phyloP scores from a whole-genome alignment of 163 green algal species.

The Chloroidium sp. region DNA sequence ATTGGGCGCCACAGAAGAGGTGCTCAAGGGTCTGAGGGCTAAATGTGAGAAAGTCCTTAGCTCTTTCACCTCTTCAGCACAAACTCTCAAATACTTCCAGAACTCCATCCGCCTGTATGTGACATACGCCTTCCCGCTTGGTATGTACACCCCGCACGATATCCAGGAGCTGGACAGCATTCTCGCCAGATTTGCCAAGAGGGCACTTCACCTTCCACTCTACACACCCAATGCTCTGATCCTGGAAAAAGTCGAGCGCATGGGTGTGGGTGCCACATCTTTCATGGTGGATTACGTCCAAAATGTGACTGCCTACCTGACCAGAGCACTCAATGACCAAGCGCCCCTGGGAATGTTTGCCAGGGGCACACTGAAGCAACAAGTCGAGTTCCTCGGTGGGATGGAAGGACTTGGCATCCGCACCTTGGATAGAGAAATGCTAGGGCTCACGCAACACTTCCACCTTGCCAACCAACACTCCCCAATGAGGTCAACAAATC shows the following conservation, averaged over 20 bases:
- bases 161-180: conserved; percentile 11
- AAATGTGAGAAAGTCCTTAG: neutral
- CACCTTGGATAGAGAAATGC: neutral
- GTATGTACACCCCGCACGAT: conserved; percentile 12
- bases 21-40: neutral
- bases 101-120: conserved; percentile 9
- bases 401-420: neutral
- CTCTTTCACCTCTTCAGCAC: neutral
- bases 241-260: neutral
- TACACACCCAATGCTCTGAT: conserved; percentile 9
- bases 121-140: conserved; percentile 5
- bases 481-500: neutral
- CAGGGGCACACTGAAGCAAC: neutral
- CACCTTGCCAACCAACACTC: neutral
- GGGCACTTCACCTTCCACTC: neutral
- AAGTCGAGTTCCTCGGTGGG: neutral
- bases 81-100: conserved; percentile 10
- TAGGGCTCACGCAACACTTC: neutral
- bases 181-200: neutral
- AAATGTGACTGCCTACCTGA: neutral
- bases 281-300: neutral
- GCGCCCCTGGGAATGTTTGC: conserved; percentile 4
- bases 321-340: conserved; percentile 5
- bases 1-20: conserved; percentile 14
- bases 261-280: conserved; percentile 3